Evolutionary conservation across 1,284 basidiomycete species (phyloP).

Genomic region (Xanthoconium separans): DNA sequence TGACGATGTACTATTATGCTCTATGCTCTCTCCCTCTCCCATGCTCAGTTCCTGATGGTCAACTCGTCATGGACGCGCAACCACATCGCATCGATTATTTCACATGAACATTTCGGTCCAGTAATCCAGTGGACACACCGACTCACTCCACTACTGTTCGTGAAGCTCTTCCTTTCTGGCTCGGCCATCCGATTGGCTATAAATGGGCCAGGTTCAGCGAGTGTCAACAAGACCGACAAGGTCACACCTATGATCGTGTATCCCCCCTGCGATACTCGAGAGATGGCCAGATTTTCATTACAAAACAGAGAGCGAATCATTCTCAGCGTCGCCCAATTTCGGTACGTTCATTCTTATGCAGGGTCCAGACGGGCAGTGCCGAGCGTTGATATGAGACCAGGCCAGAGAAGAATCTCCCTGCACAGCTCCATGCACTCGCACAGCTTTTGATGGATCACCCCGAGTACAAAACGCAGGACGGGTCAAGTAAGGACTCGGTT

Average conservation of each 20-base stretch:
- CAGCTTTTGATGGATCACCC: constrained; percentile 61
- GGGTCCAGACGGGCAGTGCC: neutral
- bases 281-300: constrained; percentile 66
- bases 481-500: constrained; percentile 33
- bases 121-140: constrained; percentile 25
- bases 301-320: constrained; percentile 65
- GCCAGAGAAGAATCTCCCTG: constrained; percentile 93
- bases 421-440: constrained; percentile 75
- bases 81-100: constrained; percentile 79
- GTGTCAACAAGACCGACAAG: neutral
- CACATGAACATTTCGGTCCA: constrained; percentile 44
- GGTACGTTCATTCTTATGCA: constrained; percentile 46
- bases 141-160: constrained; percentile 22
- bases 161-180: constrained; percentile 27
- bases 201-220: constrained; percentile 17
- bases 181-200: constrained; percentile 22
- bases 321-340: constrained; percentile 89
- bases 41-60: constrained; percentile 82
- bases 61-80: constrained; percentile 95
- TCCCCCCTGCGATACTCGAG: constrained; percentile 88
- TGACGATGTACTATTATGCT: constrained; percentile 86
- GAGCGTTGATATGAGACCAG: constrained; percentile 36
- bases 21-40: constrained; percentile 76
- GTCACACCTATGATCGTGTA: constrained; percentile 59
- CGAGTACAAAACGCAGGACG: constrained; percentile 40